These are phyloP conservation scores for Leavenworthia alabamica DNA, from an alignment of 345 rosid genomes.

Conservation along the genomic window DNA sequence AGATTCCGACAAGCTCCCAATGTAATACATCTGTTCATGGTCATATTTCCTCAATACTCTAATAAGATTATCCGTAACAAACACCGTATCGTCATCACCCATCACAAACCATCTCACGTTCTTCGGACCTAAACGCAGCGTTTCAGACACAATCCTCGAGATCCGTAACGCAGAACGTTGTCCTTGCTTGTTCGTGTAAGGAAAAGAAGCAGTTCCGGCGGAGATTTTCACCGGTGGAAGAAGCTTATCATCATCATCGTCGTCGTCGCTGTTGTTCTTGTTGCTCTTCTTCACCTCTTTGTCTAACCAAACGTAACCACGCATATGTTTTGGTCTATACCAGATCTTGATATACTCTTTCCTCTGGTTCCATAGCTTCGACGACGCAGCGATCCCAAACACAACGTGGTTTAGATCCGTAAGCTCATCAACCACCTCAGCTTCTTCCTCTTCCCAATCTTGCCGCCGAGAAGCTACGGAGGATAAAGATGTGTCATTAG, in stretches of 20 bases:
- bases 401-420: constrained; percentile 67
- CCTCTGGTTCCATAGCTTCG: constrained; percentile 83
- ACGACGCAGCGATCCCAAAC: constrained; percentile 90
- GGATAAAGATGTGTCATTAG: constrained; percentile 9
- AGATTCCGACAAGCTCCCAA: constrained; percentile 89
- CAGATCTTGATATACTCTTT: constrained; percentile 92
- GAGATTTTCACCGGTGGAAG: constrained; percentile 70
- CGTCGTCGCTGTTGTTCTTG: not conserved
- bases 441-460: constrained; percentile 9
- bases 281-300: constrained; percentile 27
- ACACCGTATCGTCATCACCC: constrained; percentile 98
- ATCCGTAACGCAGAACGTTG: constrained; percentile 93
- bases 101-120: constrained; percentile 95
- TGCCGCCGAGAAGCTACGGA: constrained; percentile 11
- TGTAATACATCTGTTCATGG: constrained; percentile 79
- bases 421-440: not conserved
- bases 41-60: constrained; percentile 73
- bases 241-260: not conserved
- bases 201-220: constrained; percentile 56
- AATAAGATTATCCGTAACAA: constrained; percentile 73
- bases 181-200: constrained; percentile 74
- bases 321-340: constrained; percentile 63
- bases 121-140: constrained; percentile 52
- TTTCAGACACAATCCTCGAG: constrained; percentile 89
- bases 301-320: constrained; percentile 93